phyloP scores from a whole-genome alignment of 257 asterid species.

The Ilex asprella region DNA sequence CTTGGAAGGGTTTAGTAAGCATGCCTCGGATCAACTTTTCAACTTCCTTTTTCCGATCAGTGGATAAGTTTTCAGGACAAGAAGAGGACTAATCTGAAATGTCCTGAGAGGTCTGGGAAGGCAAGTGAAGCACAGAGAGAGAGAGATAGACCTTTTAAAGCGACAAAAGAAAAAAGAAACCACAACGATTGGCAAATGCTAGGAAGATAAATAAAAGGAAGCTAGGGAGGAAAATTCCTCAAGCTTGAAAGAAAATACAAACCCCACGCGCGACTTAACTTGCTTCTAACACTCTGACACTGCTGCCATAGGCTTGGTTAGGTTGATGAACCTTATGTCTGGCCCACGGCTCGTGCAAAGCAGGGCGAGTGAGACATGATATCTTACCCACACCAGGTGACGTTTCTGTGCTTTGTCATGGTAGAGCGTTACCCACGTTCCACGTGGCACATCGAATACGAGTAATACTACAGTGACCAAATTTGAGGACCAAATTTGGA shows the following conservation, averaged over 20 bases:
- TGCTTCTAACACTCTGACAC: not conserved
- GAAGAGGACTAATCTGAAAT: not conserved
- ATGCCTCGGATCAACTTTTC: conserved; percentile 28
- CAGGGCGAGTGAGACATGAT: too few species aligned
- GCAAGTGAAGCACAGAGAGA: not conserved
- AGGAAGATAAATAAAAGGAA: conserved; percentile 10
- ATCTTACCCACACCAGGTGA: too few species aligned
- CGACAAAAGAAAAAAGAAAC: too few species aligned
- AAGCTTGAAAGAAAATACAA: not conserved
- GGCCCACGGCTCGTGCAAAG: too few species aligned
- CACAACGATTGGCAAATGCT: not conserved
- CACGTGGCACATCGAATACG: too few species aligned
- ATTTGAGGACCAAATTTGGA: too few species aligned
- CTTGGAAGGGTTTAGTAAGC: conserved; percentile 11
- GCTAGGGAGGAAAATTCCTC: conserved; percentile 11
- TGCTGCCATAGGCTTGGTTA: not conserved
- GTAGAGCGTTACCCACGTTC: too few species aligned
- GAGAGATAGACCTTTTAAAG: not conserved
- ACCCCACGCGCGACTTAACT: conserved; percentile 11
- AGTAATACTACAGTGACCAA: too few species aligned
- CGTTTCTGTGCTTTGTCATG: too few species aligned
- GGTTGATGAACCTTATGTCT: too few species aligned
- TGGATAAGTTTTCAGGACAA: not conserved
- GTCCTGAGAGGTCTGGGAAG: too few species aligned
- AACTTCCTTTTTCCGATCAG: conserved; percentile 21